phyloP scores from a whole-genome alignment of 2,329 filamentous ascomycete species.

The Ophiobolus disseminans region DNA sequence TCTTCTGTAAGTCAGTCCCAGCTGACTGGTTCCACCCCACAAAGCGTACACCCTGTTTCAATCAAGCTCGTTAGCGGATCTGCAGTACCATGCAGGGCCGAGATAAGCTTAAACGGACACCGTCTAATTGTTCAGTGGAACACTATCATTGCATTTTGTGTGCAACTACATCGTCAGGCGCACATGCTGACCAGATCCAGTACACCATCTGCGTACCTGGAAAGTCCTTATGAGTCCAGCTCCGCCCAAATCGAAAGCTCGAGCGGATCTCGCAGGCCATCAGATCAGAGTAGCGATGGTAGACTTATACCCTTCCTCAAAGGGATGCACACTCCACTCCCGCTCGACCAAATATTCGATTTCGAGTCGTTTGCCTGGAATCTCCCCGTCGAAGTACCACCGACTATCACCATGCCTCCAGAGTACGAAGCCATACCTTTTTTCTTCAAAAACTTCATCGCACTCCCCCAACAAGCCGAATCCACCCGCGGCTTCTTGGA shows the following conservation, averaged over 20 bases:
- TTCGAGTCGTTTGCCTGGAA: slow-evolving; percentile 43
- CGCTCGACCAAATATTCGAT: slow-evolving; percentile 21
- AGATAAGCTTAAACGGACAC: background rate
- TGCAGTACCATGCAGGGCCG: background rate
- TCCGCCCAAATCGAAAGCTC: slow-evolving; percentile 16
- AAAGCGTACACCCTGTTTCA: background rate
- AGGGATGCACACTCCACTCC: slow-evolving; percentile 17
- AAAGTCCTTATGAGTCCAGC: slow-evolving; percentile 18
- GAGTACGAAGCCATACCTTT: slow-evolving; percentile 50
- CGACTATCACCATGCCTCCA: slow-evolving; percentile 36
- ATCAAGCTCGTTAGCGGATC: slow-evolving; percentile 1
- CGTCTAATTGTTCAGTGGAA: background rate
- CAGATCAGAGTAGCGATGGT: slow-evolving; percentile 16
- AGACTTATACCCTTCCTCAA: slow-evolving; percentile 32
- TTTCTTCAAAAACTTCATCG: slow-evolving; percentile 53
- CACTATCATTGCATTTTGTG: background rate
- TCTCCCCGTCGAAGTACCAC: slow-evolving; percentile 34
- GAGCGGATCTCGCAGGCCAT: slow-evolving; percentile 17
- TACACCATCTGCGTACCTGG: slow-evolving; percentile 28
- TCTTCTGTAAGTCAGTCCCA: slow-evolving; percentile 32
- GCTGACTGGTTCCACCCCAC: background rate
- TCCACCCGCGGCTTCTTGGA: slow-evolving; percentile 49
- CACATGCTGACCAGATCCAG: slow-evolving; percentile 15
- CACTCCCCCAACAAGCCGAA: slow-evolving; percentile 47
- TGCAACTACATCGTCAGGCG: background rate